phyloP scores from a whole-genome alignment of 2,329 filamentous ascomycete genomes.

The Verticillium klebahnii region DNA sequence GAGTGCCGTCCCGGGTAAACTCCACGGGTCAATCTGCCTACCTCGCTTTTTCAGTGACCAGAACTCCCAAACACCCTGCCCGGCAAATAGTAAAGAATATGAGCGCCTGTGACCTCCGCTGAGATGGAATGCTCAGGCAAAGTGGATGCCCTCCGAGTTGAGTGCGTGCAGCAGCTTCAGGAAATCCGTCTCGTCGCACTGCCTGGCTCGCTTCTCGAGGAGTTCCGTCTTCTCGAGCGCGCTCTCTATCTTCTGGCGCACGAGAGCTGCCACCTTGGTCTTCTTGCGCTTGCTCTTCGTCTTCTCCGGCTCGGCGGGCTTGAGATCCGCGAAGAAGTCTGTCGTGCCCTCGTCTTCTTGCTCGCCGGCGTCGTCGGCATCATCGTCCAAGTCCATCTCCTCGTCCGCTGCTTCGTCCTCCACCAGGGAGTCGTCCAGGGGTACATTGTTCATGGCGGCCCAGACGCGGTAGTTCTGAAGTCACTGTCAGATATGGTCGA shows the following conservation, averaged over 20 bases:
- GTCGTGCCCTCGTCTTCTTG: conserved; percentile 65
- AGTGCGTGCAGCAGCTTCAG: conserved; percentile 75
- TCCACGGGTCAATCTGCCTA: neutral
- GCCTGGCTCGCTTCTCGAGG: conserved; percentile 73
- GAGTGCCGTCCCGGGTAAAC: neutral
- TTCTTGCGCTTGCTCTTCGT: conserved; percentile 69
- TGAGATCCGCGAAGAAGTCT: conserved; percentile 73
- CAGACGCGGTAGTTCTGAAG: conserved; percentile 77
- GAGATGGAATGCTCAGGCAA: conserved; percentile 48
- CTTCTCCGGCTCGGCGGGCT: conserved; percentile 41
- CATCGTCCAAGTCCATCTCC: conserved; percentile 32
- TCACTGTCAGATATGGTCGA: neutral
- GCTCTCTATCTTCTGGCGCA: conserved; percentile 81
- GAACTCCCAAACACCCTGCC: neutral
- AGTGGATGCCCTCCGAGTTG: conserved; percentile 91
- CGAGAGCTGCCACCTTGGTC: conserved; percentile 73
- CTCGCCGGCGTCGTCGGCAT: conserved; percentile 40
- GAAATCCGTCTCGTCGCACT: conserved; percentile 93
- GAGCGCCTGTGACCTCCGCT: too few species aligned
- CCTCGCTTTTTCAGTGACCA: neutral
- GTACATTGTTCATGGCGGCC: conserved; percentile 81
- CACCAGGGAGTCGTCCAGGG: conserved; percentile 62
- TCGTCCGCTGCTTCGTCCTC: conserved; percentile 33
- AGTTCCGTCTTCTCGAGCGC: conserved; percentile 80
- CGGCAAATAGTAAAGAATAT: neutral